Evolutionary conservation across 495 filamentous ascomycete genomes (phyloP).

Genomic region (Apiosordaria backusii): DNA sequence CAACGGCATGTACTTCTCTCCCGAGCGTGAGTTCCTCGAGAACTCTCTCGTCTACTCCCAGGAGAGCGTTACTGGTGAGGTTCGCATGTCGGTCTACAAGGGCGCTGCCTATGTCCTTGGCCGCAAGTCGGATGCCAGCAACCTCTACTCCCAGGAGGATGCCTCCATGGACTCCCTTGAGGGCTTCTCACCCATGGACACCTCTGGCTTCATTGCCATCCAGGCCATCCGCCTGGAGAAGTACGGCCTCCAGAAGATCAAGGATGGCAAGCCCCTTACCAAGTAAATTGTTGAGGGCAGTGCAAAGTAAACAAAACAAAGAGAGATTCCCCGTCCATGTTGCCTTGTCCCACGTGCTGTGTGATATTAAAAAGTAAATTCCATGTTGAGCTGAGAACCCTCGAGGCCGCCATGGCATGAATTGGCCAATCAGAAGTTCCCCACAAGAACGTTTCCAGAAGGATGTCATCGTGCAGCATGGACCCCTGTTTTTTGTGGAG

Average conservation of each 20-base stretch:
- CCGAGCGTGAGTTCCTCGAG: conserved; percentile 68
- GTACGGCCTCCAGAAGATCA: conserved; percentile 69
- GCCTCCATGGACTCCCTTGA: conserved; percentile 84
- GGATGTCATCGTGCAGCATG: conserved; percentile 30
- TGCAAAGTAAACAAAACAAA: conserved; percentile 9
- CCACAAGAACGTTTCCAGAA: conserved; percentile 2
- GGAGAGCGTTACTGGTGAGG: conserved; percentile 58
- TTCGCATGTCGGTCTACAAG: conserved; percentile 73
- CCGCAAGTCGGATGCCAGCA: conserved; percentile 70
- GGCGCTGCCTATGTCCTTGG: conserved; percentile 71
- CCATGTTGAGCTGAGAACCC: neutral
- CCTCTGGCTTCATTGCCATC: conserved; percentile 70
- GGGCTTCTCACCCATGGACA: conserved; percentile 71
- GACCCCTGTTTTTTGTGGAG: conserved; percentile 7
- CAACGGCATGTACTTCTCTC: conserved; percentile 79
- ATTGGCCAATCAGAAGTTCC: conserved; percentile 13
- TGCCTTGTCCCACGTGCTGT: neutral
- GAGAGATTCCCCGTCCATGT: neutral
- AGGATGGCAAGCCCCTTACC: conserved; percentile 52
- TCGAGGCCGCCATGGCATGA: conserved; percentile 2
- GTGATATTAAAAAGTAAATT: neutral
- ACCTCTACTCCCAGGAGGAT: conserved; percentile 80
- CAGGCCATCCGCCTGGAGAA: conserved; percentile 87
- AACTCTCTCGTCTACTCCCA: conserved; percentile 67
- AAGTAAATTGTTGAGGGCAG: conserved; percentile 16